phyloP scores from a whole-genome alignment of 257 asterid genomes.

The Haberlea rhodopensis region DNA sequence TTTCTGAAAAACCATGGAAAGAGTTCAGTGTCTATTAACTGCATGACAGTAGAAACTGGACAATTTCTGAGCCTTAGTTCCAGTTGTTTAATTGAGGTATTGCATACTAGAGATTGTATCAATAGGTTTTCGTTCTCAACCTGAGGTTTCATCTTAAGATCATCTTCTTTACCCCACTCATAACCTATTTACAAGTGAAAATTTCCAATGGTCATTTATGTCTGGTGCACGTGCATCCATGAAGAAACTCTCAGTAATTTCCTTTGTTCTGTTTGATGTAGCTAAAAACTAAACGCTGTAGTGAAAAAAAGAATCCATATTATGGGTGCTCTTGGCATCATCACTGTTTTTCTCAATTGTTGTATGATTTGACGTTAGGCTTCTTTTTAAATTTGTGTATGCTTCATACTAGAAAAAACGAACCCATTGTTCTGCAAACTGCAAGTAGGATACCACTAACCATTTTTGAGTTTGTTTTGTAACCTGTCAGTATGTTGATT shows the following conservation, averaged over 20 bases:
- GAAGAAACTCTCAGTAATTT: background rate
- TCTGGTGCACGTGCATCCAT: background rate
- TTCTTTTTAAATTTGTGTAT: too few relatives aligned
- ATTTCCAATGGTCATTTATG: background rate
- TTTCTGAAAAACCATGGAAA: slow-evolving; percentile 75
- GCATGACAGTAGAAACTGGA: slow-evolving; percentile 58
- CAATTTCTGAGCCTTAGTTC: slow-evolving; percentile 62
- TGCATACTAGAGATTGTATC: slow-evolving; percentile 2
- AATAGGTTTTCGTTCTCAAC: slow-evolving; percentile 1
- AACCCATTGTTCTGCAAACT: too few relatives aligned
- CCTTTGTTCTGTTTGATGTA: too few relatives aligned
- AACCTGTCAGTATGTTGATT: too few relatives aligned
- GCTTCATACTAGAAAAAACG: too few relatives aligned
- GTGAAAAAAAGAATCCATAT: too few relatives aligned
- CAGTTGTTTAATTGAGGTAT: slow-evolving; percentile 89
- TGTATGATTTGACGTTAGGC: too few relatives aligned
- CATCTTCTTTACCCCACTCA: background rate
- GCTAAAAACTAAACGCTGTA: too few relatives aligned
- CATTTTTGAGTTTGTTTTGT: too few relatives aligned
- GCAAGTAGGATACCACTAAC: too few relatives aligned
- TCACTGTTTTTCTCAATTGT: too few relatives aligned
- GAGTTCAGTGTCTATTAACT: slow-evolving; percentile 73
- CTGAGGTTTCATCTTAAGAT: slow-evolving; percentile 5
- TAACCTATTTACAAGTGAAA: background rate
- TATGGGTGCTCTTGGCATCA: too few relatives aligned